Conservation (phyloP, 1,139 yeast species). For the Kurtzmaniella quercitrusa region DNA sequence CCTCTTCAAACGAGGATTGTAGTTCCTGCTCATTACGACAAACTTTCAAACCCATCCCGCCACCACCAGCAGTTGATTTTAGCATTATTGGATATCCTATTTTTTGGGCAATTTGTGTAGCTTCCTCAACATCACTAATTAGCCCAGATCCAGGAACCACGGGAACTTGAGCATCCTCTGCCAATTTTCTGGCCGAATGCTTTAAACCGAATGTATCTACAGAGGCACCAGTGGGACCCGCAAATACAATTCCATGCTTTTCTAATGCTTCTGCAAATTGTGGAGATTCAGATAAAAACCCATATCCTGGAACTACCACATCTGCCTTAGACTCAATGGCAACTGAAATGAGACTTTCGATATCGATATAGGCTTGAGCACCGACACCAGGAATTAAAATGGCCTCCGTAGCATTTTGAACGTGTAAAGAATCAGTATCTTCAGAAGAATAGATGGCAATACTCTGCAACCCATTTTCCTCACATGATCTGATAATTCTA, state of each 20-base stretch:
- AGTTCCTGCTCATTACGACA: conserved; percentile 31
- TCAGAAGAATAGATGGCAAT: conserved; percentile 40
- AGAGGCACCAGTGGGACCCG: conserved; percentile 41
- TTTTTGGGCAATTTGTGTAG: conserved; percentile 27
- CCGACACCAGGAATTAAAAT: conserved; percentile 33
- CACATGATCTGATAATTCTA: conserved; percentile 36
- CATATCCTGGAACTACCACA: conserved; percentile 45
- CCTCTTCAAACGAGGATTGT: conserved; percentile 27
- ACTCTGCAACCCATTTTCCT: conserved; percentile 30
- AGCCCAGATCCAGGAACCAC: conserved; percentile 48
- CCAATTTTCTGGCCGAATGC: conserved; percentile 29
- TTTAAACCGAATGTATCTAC: conserved; percentile 31
- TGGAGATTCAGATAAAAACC: conserved; percentile 38
- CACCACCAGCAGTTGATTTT: conserved; percentile 52
- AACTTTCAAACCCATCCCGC: conserved; percentile 49
- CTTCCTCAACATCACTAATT: conserved; percentile 25
- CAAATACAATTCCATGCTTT: conserved; percentile 35
- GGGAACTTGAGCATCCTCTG: conserved; percentile 32
- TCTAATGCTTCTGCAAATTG: conserved; percentile 35
- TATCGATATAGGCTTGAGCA: conserved; percentile 40
- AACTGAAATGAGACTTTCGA: conserved; percentile 33
- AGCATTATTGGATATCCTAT: conserved; percentile 46
- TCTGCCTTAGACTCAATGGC: conserved; percentile 37
- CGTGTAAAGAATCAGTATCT: conserved; percentile 29
- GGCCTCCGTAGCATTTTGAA: conserved; percentile 23